Evolutionary conservation across 2,329 filamentous ascomycete species (phyloP).

Genomic region (Zymoseptoria brevis): DNA sequence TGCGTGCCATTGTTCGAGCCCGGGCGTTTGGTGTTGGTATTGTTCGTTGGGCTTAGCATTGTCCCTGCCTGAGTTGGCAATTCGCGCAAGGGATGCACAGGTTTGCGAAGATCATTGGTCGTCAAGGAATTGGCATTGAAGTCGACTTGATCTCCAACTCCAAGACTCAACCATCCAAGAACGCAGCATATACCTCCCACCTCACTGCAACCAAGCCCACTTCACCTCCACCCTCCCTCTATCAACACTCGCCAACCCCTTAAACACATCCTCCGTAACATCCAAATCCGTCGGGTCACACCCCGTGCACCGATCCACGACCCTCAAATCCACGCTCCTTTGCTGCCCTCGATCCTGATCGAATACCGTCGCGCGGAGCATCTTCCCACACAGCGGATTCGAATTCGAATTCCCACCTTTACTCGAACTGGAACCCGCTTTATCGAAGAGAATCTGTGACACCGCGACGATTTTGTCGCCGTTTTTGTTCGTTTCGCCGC

Average conservation of each 20-base stretch:
- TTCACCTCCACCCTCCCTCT: slow-evolving; percentile 25
- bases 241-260: slow-evolving; percentile 34
- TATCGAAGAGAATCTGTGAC: slow-evolving; percentile 58
- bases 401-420: slow-evolving; percentile 44
- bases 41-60: not conserved
- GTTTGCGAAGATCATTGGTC: not conserved
- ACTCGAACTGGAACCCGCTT: slow-evolving; percentile 38
- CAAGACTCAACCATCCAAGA: too few species aligned
- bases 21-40: not conserved
- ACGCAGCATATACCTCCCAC: not conserved
- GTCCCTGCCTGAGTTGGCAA: not conserved
- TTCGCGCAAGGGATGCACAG: not conserved
- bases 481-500: slow-evolving; percentile 50
- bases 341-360: slow-evolving; percentile 38
- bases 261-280: slow-evolving; percentile 42
- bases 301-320: slow-evolving; percentile 59
- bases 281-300: slow-evolving; percentile 46
- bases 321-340: slow-evolving; percentile 51
- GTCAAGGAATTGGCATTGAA: not conserved
- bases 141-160: not conserved
- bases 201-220: slow-evolving; percentile 25
- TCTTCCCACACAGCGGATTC: slow-evolving; percentile 60
- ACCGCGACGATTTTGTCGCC: slow-evolving; percentile 58
- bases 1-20: not conserved
- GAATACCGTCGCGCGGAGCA: slow-evolving; percentile 53